Conservation (phyloP, 768 basidiomycete genomes). For the Pulveroboletus sp. region DNA sequence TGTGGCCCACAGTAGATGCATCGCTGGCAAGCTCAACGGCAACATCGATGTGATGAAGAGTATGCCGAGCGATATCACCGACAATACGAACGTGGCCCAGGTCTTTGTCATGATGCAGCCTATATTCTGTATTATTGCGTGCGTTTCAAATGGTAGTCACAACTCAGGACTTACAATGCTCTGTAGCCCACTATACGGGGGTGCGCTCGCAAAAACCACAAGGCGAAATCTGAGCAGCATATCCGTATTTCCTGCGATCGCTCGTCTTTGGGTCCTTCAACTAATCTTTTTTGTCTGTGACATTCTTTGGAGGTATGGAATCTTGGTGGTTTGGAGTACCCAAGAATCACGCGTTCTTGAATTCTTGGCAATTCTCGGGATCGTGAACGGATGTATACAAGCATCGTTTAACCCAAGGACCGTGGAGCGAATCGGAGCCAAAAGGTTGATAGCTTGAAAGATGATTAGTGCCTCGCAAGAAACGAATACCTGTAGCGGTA, state of each 20-base stretch:
- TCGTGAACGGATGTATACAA: conserved; percentile 41
- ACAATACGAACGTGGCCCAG: conserved; percentile 34
- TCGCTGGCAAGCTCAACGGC: conserved; percentile 37
- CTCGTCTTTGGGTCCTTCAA: conserved; percentile 14
- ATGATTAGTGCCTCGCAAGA: too few relatives aligned
- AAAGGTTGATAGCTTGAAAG: too few relatives aligned
- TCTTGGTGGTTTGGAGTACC: neutral
- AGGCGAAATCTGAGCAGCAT: conserved; percentile 32
- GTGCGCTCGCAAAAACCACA: conserved; percentile 52
- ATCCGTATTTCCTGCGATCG: conserved; percentile 38
- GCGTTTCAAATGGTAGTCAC: neutral
- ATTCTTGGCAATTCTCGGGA: conserved; percentile 34
- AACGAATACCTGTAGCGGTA: too few relatives aligned
- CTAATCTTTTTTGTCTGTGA: conserved; percentile 14
- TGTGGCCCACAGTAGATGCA: conserved; percentile 28
- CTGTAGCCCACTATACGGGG: conserved; percentile 56
- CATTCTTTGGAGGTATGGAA: conserved; percentile 29
- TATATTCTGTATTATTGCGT: conserved; percentile 4
- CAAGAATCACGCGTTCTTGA: conserved; percentile 1
- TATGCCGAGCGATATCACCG: conserved; percentile 61
- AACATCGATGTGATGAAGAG: conserved; percentile 64
- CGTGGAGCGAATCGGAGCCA: conserved; percentile 39
- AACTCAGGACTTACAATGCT: neutral
- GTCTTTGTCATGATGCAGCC: conserved; percentile 26
- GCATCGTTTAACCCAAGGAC: conserved; percentile 37